Conservation (phyloP, 2,329 filamentous ascomycete species). For the Penicillium sp. region DNA sequence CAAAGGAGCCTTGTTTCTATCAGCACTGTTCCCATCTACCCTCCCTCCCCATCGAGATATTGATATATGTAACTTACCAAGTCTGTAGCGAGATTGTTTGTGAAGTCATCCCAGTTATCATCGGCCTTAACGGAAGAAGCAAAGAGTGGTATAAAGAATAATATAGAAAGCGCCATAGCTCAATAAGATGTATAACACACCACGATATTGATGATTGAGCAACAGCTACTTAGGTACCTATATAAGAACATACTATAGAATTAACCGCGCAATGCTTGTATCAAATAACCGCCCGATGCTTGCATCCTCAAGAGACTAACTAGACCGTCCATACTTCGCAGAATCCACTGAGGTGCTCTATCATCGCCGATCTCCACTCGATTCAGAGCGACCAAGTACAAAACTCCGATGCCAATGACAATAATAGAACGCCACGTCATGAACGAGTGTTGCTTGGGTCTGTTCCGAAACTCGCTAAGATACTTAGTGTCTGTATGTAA, state of each 20-base stretch:
- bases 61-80: constrained; percentile 26
- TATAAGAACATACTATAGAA: not conserved
- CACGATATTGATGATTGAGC: not conserved
- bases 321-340: not conserved
- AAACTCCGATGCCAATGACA: not conserved
- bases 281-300: not conserved
- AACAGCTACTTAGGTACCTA: too few species aligned
- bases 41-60: not conserved
- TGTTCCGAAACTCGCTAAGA: constrained; percentile 10
- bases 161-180: constrained; percentile 3
- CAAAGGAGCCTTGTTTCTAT: constrained; percentile 29
- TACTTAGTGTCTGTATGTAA: constrained; percentile 12
- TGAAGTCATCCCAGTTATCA: constrained; percentile 37
- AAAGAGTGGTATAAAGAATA: constrained; percentile 18
- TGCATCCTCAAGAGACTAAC: constrained; percentile 1
- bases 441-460: not conserved
- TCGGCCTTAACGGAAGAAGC: constrained; percentile 25
- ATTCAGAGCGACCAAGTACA: not conserved
- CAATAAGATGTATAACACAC: constrained; percentile 4
- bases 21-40: not conserved
- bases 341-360: not conserved
- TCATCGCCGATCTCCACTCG: not conserved
- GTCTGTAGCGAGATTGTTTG: constrained; percentile 41
- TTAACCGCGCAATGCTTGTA: not conserved
- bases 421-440: not conserved